Base-by-base conservation (phyloP, 140 eudicot genomes). In the Flaveria floridana region DNA sequence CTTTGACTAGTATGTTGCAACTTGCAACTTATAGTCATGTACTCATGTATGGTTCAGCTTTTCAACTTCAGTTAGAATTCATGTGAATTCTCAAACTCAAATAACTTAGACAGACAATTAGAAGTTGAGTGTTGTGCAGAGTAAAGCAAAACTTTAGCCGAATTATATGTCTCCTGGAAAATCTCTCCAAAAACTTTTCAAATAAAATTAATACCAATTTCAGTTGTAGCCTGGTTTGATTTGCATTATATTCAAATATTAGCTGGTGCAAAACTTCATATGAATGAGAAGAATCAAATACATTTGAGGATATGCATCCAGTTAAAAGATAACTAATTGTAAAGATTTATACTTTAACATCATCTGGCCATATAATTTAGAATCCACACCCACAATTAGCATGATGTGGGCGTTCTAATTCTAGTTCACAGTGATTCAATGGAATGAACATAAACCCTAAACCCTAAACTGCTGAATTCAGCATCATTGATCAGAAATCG, bases 371-470 rank as follows among this genome's bases (percentile, higher is more conserved):
- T 44, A 73, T 59, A 39, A 23, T 46, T 2, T 37, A 12, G 4
- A 2, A 18, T 18, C 13, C 7, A 18, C 26, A 55, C 3, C 12
- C 25, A 55, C 25, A 55, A 55, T 16, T 55, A 55, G 62, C 62
- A 55, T 6, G 4, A 55, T 55, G 13, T 6, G 62, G 3, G 28
- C 59, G 19, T 47, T 47, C 52, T 42, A 42, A 42, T 57, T 18
- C 28, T 57, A 20, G 65, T 57, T 57, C 65, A 57, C 41, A 34
- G 1, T 4, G 1, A 34, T 34, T 30, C 18, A 16, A 14, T 65
- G 15, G 8, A 39, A 9, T n/a, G 30, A 34, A 10, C 72, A 66
- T 42, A 42, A 66, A 66, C 72, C 72, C 72, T 66, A 66, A 41
- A 41, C 34, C 34, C 72, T 66, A 66, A 41, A 41, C 34, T 16